Conservation (phyloP, 176 grass and related monocot species). For the Zoysia japonica region DNA sequence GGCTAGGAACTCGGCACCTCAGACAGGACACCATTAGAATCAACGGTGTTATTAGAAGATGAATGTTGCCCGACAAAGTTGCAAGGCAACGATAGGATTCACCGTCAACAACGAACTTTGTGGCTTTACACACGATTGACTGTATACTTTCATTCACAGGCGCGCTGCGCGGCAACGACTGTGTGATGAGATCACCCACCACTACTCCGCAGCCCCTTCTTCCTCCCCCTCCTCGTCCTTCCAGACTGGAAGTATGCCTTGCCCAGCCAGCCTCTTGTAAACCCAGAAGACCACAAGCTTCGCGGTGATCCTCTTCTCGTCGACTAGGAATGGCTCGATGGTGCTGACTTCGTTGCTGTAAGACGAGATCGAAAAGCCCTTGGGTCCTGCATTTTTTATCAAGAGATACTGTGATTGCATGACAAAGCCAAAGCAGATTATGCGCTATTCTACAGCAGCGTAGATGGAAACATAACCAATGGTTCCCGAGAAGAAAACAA, state of each 20-base stretch:
- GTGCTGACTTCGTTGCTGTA: slow-evolving; percentile 72
- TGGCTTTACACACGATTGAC: background rate
- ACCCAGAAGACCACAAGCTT: slow-evolving; percentile 90
- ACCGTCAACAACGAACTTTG: too few species aligned
- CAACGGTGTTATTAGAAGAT: slow-evolving; percentile 25
- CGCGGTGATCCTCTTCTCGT: slow-evolving; percentile 75
- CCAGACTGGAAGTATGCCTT: slow-evolving; percentile 87
- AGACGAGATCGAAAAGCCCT: slow-evolving; percentile 80
- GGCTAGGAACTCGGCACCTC: background rate
- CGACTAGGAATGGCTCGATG: slow-evolving; percentile 86
- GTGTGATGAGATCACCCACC: background rate
- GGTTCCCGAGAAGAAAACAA: background rate
- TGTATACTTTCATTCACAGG: slow-evolving; percentile 21
- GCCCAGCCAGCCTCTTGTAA: slow-evolving; percentile 83
- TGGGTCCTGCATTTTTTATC: slow-evolving; percentile 60
- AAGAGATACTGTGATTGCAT: background rate
- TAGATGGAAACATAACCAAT: background rate
- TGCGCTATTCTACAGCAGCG: background rate
- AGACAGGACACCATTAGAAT: background rate
- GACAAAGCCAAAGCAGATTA: background rate
- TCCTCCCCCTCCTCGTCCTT: slow-evolving; percentile 38
- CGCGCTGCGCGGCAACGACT: background rate
- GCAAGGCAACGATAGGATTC: too few species aligned
- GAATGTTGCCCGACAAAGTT: background rate
- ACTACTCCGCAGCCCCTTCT: slow-evolving; percentile 19